A percentile compares a stretch with the other conserved stretches of the same genome.
Conservation (phyloP, 2,329 filamentous ascomycete species). For the Zymoseptoria pseudotritici region DNA sequence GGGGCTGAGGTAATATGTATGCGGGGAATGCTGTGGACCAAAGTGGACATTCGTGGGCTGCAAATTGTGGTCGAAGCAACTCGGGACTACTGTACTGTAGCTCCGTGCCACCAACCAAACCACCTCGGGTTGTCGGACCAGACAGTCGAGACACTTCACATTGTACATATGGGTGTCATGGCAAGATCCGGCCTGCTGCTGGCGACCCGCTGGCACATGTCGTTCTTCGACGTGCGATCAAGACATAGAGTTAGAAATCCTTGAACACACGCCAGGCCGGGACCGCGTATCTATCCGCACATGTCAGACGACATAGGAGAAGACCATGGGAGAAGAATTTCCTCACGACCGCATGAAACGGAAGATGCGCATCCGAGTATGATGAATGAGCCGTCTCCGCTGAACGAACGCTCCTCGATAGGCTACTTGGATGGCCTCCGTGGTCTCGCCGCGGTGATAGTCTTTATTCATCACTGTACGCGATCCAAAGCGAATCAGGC, state of each 20-base stretch:
- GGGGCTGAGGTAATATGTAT: too few species aligned
- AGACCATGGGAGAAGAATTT: neutral
- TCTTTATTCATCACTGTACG: slow-evolving; percentile 54
- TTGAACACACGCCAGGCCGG: neutral
- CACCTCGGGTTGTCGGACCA: too few species aligned
- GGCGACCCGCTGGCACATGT: too few species aligned
- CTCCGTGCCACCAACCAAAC: too few species aligned
- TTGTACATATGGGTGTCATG: too few species aligned
- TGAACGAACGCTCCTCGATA: neutral
- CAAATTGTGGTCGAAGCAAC: too few species aligned
- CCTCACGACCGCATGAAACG: neutral
- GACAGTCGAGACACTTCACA: too few species aligned
- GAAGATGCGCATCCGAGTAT: neutral
- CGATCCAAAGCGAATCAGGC: neutral
- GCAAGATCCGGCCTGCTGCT: too few species aligned
- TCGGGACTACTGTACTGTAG: too few species aligned
- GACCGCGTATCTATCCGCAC: neutral
- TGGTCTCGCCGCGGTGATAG: slow-evolving; percentile 58
- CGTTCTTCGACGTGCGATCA: neutral
- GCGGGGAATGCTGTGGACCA: too few species aligned
- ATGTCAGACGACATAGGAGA: neutral
- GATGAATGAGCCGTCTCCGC: neutral
- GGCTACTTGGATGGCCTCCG: slow-evolving; percentile 54
- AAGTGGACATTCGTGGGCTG: too few species aligned
- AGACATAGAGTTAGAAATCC: neutral